Percentiles rank a stretch among this genome's conserved stretches.
Evolutionary conservation across 768 basidiomycete genomes (phyloP).

Genomic region (Suillus hirtellus): DNA sequence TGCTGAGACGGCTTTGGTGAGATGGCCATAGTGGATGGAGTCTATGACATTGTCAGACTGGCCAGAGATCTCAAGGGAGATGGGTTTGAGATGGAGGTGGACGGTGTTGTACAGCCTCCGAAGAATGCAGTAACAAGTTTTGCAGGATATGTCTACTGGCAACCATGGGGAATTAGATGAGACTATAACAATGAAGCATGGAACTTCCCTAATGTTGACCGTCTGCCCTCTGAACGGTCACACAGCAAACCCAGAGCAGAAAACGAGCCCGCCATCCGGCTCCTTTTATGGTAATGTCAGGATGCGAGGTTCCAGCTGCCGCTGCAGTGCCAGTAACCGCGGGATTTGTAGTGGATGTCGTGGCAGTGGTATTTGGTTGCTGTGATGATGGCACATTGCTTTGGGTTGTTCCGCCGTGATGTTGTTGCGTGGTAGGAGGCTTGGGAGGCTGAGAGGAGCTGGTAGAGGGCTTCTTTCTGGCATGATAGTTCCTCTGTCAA

Average conservation of each 20-base stretch:
- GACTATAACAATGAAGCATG: no score
- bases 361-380: background rate
- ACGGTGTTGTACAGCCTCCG: no score
- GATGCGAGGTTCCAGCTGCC: background rate
- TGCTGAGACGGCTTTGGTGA: no score
- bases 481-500: background rate
- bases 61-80: no score
- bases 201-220: background rate
- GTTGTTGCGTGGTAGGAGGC: background rate
- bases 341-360: background rate
- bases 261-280: background rate
- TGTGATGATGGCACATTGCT: background rate
- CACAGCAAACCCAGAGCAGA: background rate
- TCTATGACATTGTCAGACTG: no score
- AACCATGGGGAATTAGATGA: no score
- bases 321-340: background rate
- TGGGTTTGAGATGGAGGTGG: no score
- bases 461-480: no score
- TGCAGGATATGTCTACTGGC: no score
- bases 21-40: no score
- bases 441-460: background rate
- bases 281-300: background rate
- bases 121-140: no score
- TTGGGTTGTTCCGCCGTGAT: background rate
- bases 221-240: background rate